Conservation (phyloP, 352 stramenopile genomes). For the Globisporangium cederbergense region DNA sequence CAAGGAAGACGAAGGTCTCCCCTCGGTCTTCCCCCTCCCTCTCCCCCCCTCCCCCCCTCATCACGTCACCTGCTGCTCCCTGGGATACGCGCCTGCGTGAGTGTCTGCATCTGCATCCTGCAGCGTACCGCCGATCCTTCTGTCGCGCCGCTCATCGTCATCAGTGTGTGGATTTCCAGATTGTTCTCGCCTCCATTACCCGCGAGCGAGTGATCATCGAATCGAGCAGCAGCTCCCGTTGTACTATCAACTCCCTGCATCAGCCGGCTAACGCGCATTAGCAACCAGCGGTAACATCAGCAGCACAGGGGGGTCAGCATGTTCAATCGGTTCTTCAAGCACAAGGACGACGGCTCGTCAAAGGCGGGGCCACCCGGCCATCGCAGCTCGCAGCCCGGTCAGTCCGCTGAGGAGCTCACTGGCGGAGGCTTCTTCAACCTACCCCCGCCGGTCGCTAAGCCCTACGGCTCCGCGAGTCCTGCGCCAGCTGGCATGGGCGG, state of each 20-base stretch:
- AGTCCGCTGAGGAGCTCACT: conserved; percentile 26
- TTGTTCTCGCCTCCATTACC: neutral
- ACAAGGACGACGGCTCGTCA: conserved; percentile 73
- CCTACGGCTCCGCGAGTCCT: conserved; percentile 20
- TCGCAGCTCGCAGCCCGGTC: conserved; percentile 29
- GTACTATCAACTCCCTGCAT: neutral
- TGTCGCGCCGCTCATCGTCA: no score
- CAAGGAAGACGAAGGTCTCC: no score
- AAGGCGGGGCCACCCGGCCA: conserved; percentile 48
- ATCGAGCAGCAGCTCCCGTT: neutral
- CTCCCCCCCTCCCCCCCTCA: no score
- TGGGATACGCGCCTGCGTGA: no score
- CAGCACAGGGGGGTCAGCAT: conserved; percentile 25
- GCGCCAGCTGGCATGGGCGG: neutral
- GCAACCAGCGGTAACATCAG: neutral
- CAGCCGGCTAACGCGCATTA: neutral
- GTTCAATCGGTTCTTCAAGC: conserved; percentile 83
- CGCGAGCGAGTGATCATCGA: neutral
- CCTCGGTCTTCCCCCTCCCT: no score
- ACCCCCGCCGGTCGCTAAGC: conserved; percentile 59
- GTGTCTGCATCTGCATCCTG: no score
- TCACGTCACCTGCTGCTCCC: no score
- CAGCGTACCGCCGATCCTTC: no score
- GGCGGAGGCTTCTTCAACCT: conserved; percentile 86
- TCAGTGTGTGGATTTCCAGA: neutral